Percentiles rank a stretch among this genome's conserved stretches.
phyloP scores from a whole-genome alignment of 306 rosid genomes.

The Rosa rugosa region DNA sequence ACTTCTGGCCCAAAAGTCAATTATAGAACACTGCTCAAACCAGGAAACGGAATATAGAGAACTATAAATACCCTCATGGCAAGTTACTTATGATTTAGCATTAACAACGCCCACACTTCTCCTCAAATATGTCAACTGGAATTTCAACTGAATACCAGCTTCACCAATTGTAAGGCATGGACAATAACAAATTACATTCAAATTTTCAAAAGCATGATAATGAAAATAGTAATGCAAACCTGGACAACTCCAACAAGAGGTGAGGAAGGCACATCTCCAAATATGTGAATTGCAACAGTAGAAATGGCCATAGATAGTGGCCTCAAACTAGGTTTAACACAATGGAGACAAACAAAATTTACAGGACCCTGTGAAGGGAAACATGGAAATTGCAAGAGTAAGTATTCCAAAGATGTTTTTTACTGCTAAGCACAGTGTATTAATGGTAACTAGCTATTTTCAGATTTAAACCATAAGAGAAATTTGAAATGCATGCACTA shows the following conservation, averaged over 20 bases:
- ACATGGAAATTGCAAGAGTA: conserved; percentile 5
- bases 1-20: neutral
- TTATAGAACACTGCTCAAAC: neutral
- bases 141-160: conserved; percentile 1
- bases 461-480: neutral
- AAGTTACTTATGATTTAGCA: neutral
- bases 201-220: neutral
- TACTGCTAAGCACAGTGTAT: neutral
- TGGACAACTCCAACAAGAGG: conserved; percentile 86
- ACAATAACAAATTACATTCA: neutral
- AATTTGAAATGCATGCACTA: neutral
- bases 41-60: neutral
- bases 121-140: neutral
- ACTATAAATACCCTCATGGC: neutral
- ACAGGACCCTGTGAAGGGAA: conserved; percentile 71
- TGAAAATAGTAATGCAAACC: conserved; percentile 41
- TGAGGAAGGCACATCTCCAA: conserved; percentile 88
- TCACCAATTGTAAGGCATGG: neutral
- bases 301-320: conserved; percentile 86
- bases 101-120: neutral
- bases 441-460: neutral
- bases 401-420: neutral
- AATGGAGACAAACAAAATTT: conserved; percentile 60
- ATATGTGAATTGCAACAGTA: conserved; percentile 76
- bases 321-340: conserved; percentile 78